Percentiles rank a stretch among this genome's conserved stretches.
These are phyloP conservation scores for Tremellales sp. DNA, from an alignment of 1,284 basidiomycete species.

Conservation along the genomic window DNA sequence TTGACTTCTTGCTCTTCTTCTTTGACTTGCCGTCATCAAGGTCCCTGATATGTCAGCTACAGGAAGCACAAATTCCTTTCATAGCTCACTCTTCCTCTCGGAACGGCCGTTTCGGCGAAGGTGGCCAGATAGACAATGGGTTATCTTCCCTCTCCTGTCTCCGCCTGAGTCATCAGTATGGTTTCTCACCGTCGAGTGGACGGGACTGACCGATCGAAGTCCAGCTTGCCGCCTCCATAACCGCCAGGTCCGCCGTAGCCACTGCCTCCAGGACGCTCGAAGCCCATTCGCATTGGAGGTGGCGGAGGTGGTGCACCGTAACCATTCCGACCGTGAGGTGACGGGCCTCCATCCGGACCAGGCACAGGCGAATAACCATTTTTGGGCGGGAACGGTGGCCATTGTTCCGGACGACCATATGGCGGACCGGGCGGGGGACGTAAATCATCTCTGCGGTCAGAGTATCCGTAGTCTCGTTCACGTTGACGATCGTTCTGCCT, in stretches of 20 bases:
- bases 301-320: constrained; percentile 10
- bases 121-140: constrained; percentile 72
- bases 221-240: constrained; percentile 7
- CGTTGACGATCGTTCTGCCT: constrained; percentile 2
- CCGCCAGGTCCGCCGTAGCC: constrained; percentile 8
- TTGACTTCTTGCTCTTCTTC: constrained; percentile 12
- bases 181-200: constrained; percentile 1
- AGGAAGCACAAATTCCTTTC: constrained; percentile 6
- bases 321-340: constrained; percentile 14
- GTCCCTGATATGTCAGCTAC: constrained; percentile 1
- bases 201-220: constrained; percentile 32
- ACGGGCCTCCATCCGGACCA: constrained; percentile 3
- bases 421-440: constrained; percentile 5
- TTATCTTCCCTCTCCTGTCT: constrained; percentile 64
- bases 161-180: constrained; percentile 56
- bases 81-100: constrained; percentile 49
- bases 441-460: not conserved
- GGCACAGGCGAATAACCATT: not conserved
- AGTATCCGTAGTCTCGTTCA: constrained; percentile 1
- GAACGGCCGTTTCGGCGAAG: constrained; percentile 63
- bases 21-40: constrained; percentile 38
- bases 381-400: constrained; percentile 1
- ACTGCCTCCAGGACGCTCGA: constrained; percentile 2
- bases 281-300: not conserved
- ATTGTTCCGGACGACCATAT: too few species aligned